phyloP scores from a whole-genome alignment of 768 basidiomycete species.

The Cystobasidium ongulense region DNA sequence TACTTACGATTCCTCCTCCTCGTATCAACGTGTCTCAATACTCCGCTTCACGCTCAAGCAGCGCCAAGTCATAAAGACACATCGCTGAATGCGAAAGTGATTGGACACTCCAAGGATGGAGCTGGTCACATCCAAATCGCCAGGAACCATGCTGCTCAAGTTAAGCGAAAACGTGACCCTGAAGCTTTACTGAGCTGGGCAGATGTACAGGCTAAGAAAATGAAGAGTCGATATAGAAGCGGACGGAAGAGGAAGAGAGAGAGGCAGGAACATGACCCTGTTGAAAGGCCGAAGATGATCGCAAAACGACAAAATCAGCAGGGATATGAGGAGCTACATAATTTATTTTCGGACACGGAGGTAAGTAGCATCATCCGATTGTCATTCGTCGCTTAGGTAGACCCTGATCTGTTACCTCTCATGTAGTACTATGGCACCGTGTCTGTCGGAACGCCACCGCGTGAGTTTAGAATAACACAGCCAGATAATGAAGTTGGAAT shows the following conservation, averaged over 20 bases:
- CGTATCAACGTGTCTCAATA: neutral
- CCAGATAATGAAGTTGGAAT: neutral
- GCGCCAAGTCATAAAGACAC: neutral
- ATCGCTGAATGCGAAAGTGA: neutral
- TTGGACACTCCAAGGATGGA: neutral
- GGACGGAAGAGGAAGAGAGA: neutral
- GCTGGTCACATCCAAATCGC: neutral
- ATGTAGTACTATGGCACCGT: conserved; percentile 19
- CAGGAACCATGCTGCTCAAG: conserved; percentile 12
- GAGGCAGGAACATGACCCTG: neutral
- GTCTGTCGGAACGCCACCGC: conserved; percentile 9
- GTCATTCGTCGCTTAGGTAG: neutral
- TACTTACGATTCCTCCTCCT: neutral
- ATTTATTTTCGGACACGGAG: conserved; percentile 22
- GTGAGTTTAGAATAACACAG: neutral
- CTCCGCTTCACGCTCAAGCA: neutral
- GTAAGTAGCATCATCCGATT: neutral
- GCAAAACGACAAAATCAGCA: neutral
- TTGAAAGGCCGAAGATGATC: neutral
- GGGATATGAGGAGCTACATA: conserved; percentile 26
- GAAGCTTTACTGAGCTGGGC: conserved; percentile 8
- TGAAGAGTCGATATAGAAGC: neutral
- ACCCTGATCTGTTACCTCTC: neutral
- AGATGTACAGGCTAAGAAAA: neutral
- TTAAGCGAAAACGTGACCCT: neutral